Conservation (phyloP, 192 early-diverging fungal genomes). For the Phycomyces nitens region DNA sequence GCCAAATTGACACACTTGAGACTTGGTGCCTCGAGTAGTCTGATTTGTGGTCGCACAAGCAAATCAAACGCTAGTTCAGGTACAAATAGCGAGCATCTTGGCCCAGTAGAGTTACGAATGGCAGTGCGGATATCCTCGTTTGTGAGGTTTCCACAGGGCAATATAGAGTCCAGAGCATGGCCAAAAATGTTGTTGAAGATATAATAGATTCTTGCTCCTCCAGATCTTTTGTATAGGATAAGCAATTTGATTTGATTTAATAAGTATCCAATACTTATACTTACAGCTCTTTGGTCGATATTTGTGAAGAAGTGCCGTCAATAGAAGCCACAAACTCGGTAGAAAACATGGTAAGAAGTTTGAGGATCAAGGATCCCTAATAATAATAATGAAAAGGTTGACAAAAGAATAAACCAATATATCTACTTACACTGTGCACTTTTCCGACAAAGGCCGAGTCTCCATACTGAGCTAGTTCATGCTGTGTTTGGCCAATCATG, state of each 20-base stretch:
- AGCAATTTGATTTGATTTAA: neutral
- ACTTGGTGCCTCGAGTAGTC: constrained; percentile 65
- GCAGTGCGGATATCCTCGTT: constrained; percentile 73
- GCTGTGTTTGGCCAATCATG: constrained; percentile 68
- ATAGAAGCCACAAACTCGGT: constrained; percentile 69
- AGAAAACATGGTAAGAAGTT: constrained; percentile 67
- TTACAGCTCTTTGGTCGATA: constrained; percentile 65
- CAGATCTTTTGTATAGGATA: constrained; percentile 41
- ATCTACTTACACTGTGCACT: constrained; percentile 37
- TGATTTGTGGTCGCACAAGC: constrained; percentile 74
- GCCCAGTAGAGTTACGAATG: constrained; percentile 77
- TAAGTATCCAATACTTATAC: neutral
- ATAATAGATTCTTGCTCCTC: constrained; percentile 75
- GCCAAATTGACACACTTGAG: constrained; percentile 73
- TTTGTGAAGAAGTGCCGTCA: constrained; percentile 62
- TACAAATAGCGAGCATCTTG: constrained; percentile 72
- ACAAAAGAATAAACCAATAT: neutral
- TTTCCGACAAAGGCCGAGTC: constrained; percentile 43
- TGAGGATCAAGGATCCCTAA: constrained; percentile 57
- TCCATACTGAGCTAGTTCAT: constrained; percentile 68
- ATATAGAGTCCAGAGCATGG: constrained; percentile 63
- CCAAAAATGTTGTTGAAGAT: constrained; percentile 78
- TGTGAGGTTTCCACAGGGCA: constrained; percentile 62
- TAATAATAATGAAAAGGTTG: neutral
- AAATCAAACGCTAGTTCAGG: constrained; percentile 80